A percentile compares a stretch with the other conserved stretches of the same genome.
Conservation (phyloP, 768 basidiomycete species). For the Strobilomyces echinocephalus region DNA sequence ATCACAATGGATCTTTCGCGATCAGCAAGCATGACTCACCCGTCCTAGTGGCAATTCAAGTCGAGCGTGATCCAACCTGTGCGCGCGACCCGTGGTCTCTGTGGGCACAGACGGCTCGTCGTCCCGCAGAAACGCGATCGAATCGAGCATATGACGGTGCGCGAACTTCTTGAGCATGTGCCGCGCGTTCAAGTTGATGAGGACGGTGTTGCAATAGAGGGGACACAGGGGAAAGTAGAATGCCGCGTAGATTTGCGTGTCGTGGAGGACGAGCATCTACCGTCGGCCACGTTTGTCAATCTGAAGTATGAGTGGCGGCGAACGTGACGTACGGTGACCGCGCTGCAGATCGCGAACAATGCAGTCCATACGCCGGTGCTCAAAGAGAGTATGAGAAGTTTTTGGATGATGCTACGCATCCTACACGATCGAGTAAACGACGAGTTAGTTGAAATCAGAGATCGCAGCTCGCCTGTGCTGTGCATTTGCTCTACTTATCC, state of each 20-base stretch:
- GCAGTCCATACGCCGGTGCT: conserved; percentile 14
- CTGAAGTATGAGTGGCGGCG: background rate
- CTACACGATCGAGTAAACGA: background rate
- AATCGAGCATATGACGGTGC: background rate
- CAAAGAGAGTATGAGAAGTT: conserved; percentile 7
- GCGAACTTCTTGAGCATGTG: conserved; percentile 13
- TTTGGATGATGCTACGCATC: conserved; percentile 16
- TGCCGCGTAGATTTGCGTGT: conserved; percentile 1
- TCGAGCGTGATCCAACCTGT: background rate
- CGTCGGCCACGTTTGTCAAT: background rate
- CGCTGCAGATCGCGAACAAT: conserved; percentile 9
- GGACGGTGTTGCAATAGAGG: conserved; percentile 24
- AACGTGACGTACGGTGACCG: conserved; percentile 9
- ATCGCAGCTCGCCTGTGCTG: conserved; percentile 4
- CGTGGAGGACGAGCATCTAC: conserved; percentile 1
- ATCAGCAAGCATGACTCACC: background rate
- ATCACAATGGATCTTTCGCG: background rate
- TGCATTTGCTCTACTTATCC: conserved; percentile 16
- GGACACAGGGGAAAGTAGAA: conserved; percentile 9
- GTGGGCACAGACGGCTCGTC: background rate
- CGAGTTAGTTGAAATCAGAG: background rate
- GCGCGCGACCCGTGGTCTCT: background rate
- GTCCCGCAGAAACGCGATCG: conserved; percentile 6
- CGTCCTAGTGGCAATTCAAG: background rate
- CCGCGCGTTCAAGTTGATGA: conserved; percentile 30